phyloP scores from a whole-genome alignment of 78 protist species.

The Diacronema lutheri region DNA sequence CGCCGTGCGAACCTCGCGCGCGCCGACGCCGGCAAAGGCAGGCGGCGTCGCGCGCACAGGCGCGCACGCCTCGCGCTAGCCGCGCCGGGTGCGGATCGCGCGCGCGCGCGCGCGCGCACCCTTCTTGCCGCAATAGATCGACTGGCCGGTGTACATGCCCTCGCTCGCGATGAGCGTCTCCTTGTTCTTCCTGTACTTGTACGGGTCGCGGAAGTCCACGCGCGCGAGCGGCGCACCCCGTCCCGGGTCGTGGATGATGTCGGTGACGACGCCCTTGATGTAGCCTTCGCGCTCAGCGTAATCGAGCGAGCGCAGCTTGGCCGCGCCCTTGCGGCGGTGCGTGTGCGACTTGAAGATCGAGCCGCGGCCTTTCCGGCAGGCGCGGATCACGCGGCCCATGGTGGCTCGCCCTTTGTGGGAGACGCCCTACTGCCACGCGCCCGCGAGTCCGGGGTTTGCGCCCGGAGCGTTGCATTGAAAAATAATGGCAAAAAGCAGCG shows the following conservation, averaged over 20 bases:
- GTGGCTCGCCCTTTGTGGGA: too few relatives aligned
- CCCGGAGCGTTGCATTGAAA: too few relatives aligned
- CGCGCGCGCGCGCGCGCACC: constrained; percentile 39
- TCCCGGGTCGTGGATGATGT: constrained; percentile 99
- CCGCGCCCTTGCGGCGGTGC: constrained; percentile 92
- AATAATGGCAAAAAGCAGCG: too few relatives aligned
- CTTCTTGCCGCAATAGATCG: constrained; percentile 92
- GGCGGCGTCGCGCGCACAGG: neutral
- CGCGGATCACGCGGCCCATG: constrained; percentile 46
- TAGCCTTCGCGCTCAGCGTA: constrained; percentile 96
- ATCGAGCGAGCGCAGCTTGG: constrained; percentile 90
- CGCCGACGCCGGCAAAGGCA: neutral
- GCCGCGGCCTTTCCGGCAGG: constrained; percentile 68
- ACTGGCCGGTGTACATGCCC: constrained; percentile 99
- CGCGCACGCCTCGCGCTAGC: too few relatives aligned
- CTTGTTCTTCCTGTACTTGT: constrained; percentile 63
- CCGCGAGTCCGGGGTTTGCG: too few relatives aligned
- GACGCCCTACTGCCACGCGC: too few relatives aligned
- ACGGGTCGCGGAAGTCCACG: constrained; percentile 92
- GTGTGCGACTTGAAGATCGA: constrained; percentile 77
- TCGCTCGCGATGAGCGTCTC: constrained; percentile 95
- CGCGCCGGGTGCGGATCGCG: too few relatives aligned
- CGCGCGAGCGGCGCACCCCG: constrained; percentile 99
- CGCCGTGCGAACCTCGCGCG: neutral
- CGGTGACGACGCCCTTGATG: constrained; percentile 78